A percentile compares a stretch with the other conserved stretches of the same genome.
phyloP scores from a whole-genome alignment of 2,329 filamentous ascomycete genomes.

The Fusarium tanahbumbuense region DNA sequence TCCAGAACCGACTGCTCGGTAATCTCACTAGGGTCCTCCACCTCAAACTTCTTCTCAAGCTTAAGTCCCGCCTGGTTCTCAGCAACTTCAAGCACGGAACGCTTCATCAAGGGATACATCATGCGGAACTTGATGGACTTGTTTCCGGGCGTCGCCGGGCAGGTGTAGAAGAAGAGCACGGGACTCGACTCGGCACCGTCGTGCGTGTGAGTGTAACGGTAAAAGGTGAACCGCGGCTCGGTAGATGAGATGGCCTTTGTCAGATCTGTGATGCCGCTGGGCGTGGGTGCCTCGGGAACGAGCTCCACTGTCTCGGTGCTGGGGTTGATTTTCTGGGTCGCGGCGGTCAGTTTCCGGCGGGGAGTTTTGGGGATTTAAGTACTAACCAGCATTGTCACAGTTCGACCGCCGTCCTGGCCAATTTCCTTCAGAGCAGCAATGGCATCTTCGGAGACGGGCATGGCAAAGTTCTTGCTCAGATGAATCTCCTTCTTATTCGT shows the following conservation, averaged over 20 bases:
- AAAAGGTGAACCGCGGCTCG: slow-evolving; percentile 84
- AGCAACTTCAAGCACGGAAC: slow-evolving; percentile 74
- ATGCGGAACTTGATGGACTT: slow-evolving; percentile 85
- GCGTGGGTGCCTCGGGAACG: slow-evolving; percentile 62
- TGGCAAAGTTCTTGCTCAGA: slow-evolving; percentile 66
- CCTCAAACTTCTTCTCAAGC: slow-evolving; percentile 77
- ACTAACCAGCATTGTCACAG: slow-evolving; percentile 74
- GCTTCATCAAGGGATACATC: slow-evolving; percentile 81
- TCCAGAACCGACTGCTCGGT: slow-evolving; percentile 72
- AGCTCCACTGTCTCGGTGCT: slow-evolving; percentile 76
- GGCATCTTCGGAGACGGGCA: slow-evolving; percentile 72
- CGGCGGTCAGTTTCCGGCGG: slow-evolving; percentile 9
- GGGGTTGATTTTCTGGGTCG: slow-evolving; percentile 74
- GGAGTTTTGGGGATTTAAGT: background rate
- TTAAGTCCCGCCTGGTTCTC: slow-evolving; percentile 72
- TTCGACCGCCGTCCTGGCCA: slow-evolving; percentile 60
- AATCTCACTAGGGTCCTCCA: slow-evolving; percentile 76
- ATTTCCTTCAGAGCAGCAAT: slow-evolving; percentile 72
- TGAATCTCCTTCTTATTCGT: slow-evolving; percentile 71
- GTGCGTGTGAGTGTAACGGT: slow-evolving; percentile 71
- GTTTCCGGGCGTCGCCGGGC: slow-evolving; percentile 71
- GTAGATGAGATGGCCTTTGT: slow-evolving; percentile 69
- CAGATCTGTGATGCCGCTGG: slow-evolving; percentile 69
- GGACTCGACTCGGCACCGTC: slow-evolving; percentile 65
- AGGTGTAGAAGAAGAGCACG: slow-evolving; percentile 85